Evolutionary conservation across 306 rosid genomes (phyloP).

Genomic region (Fragaria nilgerrensis): DNA sequence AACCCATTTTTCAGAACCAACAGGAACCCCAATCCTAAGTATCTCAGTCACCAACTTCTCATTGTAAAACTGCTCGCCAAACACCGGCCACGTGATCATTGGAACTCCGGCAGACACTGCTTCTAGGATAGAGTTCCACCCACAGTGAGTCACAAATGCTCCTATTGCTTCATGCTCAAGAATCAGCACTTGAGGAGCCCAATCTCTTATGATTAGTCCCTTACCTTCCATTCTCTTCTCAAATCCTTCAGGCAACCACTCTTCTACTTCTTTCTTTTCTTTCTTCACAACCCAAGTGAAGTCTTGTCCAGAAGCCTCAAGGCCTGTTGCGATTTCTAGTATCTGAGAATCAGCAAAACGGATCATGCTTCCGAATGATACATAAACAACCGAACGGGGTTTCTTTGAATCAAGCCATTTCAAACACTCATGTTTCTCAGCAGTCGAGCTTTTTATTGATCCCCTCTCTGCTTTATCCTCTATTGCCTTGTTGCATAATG

Average conservation of each 20-base stretch:
- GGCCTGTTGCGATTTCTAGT: conserved; percentile 44
- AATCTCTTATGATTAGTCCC: conserved; percentile 44
- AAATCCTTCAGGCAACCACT: conserved; percentile 26
- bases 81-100: conserved; percentile 45
- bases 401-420: conserved; percentile 26
- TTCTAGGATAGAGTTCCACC: conserved; percentile 29
- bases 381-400: conserved; percentile 43
- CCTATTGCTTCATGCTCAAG: conserved; percentile 38
- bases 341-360: conserved; percentile 31
- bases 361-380: conserved; percentile 40
- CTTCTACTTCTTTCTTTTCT: conserved; percentile 10
- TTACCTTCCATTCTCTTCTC: conserved; percentile 36
- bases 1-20: conserved; percentile 30
- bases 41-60: conserved; percentile 37
- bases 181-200: conserved; percentile 46
- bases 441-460: conserved; percentile 28
- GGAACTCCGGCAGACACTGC: conserved; percentile 37
- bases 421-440: conserved; percentile 21
- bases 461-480: conserved; percentile 42
- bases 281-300: conserved; percentile 46
- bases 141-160: conserved; percentile 28
- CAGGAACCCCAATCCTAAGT: conserved; percentile 24
- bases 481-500: conserved; percentile 21
- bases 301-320: conserved; percentile 39
- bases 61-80: conserved; percentile 36